Percentiles rank a stretch among this genome's conserved stretches.
Evolutionary conservation across 2,329 filamentous ascomycete genomes (phyloP).

Genomic region (Colletotrichum neosansevieriae): DNA sequence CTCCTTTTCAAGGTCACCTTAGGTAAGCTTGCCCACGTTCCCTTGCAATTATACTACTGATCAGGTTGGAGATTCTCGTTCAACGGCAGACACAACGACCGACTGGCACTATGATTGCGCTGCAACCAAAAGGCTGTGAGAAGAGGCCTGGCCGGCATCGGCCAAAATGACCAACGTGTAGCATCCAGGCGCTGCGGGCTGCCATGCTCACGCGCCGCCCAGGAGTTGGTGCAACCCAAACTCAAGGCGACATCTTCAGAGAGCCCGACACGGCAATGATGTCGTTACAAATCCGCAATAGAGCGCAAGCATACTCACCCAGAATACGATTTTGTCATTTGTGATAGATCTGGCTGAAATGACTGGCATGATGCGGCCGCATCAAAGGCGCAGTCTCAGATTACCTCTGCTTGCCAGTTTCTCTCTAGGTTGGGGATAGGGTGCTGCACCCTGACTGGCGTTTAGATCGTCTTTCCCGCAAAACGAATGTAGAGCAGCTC

Average conservation of each 20-base stretch:
- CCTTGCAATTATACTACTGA: too few relatives aligned
- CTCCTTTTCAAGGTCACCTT: not conserved
- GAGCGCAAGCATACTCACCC: not conserved
- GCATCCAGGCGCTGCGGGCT: too few relatives aligned
- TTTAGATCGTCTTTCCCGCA: not conserved
- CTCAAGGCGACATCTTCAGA: not conserved
- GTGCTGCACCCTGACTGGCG: not conserved
- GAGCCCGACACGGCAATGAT: not conserved
- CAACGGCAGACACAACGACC: too few relatives aligned
- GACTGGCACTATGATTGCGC: too few relatives aligned
- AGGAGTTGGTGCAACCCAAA: not conserved
- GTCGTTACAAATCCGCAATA: not conserved
- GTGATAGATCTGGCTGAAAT: conserved; percentile 11
- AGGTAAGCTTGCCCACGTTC: not conserved
- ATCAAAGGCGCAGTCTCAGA: not conserved
- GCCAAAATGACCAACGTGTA: too few relatives aligned
- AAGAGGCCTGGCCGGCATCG: too few relatives aligned
- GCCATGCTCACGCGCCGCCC: too few relatives aligned
- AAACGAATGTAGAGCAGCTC: not conserved
- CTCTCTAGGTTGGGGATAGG: not conserved
- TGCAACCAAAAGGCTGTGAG: too few relatives aligned
- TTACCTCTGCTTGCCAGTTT: not conserved
- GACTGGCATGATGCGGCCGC: not conserved
- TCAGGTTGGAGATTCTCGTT: too few relatives aligned
- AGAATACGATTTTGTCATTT: not conserved